Base-by-base conservation (phyloP, 202 grass and related monocot species). In the Thinopyrum obtusiflorum region DNA sequence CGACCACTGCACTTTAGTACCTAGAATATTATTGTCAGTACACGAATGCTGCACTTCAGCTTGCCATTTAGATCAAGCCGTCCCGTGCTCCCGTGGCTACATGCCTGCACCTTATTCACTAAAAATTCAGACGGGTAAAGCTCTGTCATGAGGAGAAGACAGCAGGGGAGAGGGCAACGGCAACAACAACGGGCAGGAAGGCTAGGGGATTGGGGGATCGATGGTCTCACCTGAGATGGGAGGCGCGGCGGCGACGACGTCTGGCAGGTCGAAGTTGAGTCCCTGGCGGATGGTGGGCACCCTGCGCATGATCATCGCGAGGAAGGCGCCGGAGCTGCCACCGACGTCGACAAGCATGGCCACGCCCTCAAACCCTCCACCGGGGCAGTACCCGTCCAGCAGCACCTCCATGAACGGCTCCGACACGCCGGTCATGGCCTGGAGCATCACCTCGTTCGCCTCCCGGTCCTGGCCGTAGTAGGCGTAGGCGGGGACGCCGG, bases 181-280 rank as follows among this genome's bases (percentile, higher is more conserved):
- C 37, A 40, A 40, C 9, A 11, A 40, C 37, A 40, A 40, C 37
- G 9, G 37, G 37, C 37, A 40, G 37, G 37, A 10, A 40, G 37
- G 37, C 37, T 40, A 40, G 37, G 4, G 4, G 55, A 11, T 40
- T 46, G 47, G 66, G 4, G 66, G 35, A 62, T 35, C 18, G 46
- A 42, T 11, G 9, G n/a, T 33, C 49, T 76, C 23, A 98, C 89
- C 89, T 44, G 81, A 46, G 26, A 95, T 89, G 53, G 82, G 61
- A 6, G 91, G 88, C 78, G 95, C 93, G 18, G 77, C 37, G 9
- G 9, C 37, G 37, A 40, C 37, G 37, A 10, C 8, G 9, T 40
- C 91, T 1, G 91, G 93, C 4, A 98, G 87, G 75, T 98, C 95
- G 85, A 98, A 98, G 88, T 95, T 95, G 85, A 98, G 26, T 14